Conservation (phyloP, 495 filamentous ascomycete species). For the Trypethelium eluteriae region DNA sequence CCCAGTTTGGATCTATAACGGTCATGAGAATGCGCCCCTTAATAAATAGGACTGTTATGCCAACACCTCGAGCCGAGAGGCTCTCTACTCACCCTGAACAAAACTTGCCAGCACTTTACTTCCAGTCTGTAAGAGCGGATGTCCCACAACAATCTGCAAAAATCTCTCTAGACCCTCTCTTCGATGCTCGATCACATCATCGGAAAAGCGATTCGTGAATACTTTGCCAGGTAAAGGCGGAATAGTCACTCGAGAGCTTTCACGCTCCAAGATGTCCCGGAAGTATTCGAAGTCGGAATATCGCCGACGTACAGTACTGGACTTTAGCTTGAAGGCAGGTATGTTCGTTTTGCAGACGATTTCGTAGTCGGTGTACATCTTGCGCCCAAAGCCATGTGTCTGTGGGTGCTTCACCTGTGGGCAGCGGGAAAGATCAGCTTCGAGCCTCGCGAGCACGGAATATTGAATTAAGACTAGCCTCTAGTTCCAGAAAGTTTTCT, state of each 20-base stretch:
- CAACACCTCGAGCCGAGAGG: background rate
- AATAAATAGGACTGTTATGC: no score
- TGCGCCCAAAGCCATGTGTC: conserved; percentile 86
- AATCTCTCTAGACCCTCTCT: conserved; percentile 90
- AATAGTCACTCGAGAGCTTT: conserved; percentile 88
- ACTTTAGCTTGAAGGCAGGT: conserved; percentile 89
- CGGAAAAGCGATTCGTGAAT: conserved; percentile 95
- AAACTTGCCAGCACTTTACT: conserved; percentile 93
- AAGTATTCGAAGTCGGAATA: conserved; percentile 99
- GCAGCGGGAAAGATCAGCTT: background rate
- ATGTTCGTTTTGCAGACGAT: conserved; percentile 97
- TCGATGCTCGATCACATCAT: conserved; percentile 96
- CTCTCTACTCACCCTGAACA: conserved; percentile 70
- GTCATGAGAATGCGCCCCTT: no score
- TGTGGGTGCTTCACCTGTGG: conserved; percentile 83
- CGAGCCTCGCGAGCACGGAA: background rate
- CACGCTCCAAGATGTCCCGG: conserved; percentile 93
- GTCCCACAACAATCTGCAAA: conserved; percentile 93
- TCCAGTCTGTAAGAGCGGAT: conserved; percentile 93
- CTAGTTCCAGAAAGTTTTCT: conserved; percentile 97
- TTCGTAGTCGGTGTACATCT: conserved; percentile 99
- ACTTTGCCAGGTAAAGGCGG: conserved; percentile 95
- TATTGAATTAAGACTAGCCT: conserved; percentile 48
- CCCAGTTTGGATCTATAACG: conserved; percentile 28
- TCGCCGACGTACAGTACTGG: conserved; percentile 78